These are phyloP conservation scores for Boletus vermiculosoides DNA, from an alignment of 768 basidiomycete species.

Conservation along the genomic window DNA sequence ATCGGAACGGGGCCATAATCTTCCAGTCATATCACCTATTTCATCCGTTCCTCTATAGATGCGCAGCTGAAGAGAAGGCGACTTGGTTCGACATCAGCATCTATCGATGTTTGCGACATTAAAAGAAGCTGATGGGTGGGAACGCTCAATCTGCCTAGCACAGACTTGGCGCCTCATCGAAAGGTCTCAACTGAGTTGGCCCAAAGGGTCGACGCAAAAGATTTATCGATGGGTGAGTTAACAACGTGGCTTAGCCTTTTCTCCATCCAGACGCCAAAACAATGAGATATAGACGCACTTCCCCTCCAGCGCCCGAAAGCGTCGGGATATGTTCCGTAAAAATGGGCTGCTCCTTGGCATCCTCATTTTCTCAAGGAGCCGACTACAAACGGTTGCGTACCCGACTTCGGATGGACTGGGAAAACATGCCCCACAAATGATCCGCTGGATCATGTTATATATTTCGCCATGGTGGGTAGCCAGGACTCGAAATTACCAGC, in stretches of 20 bases:
- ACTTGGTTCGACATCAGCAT: slow-evolving; percentile 1
- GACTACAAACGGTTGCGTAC: background rate
- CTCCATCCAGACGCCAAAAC: background rate
- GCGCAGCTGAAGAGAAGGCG: slow-evolving; percentile 11
- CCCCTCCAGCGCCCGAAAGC: background rate
- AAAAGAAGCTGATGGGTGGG: slow-evolving; percentile 11
- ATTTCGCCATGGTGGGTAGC: background rate
- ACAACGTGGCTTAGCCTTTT: slow-evolving; percentile 29
- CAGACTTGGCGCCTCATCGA: background rate
- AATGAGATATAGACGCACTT: background rate
- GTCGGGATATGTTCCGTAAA: background rate
- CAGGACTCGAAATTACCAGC: background rate
- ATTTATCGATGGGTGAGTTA: background rate
- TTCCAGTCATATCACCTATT: slow-evolving; percentile 20
- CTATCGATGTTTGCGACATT: slow-evolving; percentile 10
- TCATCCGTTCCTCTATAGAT: slow-evolving; percentile 1
- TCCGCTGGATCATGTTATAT: background rate
- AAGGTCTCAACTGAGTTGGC: slow-evolving; percentile 1
- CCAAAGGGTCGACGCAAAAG: background rate
- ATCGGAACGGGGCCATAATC: slow-evolving; percentile 14
- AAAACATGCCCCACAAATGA: background rate
- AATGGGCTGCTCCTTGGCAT: background rate
- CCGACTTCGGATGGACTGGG: background rate
- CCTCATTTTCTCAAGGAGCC: background rate
- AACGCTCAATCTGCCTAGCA: background rate